Evolutionary conservation across 2,329 filamentous ascomycete species (phyloP).

Genomic region (Apiospora marii): DNA sequence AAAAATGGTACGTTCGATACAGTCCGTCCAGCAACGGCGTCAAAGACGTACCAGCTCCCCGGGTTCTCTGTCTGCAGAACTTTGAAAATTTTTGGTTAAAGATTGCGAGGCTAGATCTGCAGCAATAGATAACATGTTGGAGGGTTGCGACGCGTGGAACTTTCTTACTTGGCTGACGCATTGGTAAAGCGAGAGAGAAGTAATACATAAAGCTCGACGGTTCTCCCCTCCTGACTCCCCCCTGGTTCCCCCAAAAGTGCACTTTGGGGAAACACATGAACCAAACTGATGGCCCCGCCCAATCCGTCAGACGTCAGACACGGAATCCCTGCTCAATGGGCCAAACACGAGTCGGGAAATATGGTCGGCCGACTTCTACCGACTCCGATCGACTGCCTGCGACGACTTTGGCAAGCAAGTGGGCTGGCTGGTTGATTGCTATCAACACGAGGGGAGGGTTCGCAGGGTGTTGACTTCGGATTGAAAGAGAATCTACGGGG

Average conservation of each 20-base stretch:
- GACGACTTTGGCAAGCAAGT: no score
- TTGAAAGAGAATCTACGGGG: not conserved
- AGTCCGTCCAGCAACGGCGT: not conserved
- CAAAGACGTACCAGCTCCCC: not conserved
- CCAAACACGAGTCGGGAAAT: not conserved
- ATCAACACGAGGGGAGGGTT: not conserved
- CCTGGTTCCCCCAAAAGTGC: not conserved
- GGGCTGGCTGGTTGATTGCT: not conserved
- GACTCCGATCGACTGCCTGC: not conserved
- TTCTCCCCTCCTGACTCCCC: not conserved
- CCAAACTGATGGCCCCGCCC: not conserved
- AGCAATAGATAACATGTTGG: not conserved
- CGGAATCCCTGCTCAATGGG: not conserved
- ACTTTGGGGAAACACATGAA: constrained; percentile 16
- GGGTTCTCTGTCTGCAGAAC: not conserved
- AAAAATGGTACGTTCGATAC: not conserved
- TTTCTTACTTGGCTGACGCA: not conserved
- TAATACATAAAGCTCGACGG: not conserved
- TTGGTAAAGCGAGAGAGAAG: not conserved
- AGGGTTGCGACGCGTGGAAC: not conserved
- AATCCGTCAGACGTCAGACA: not conserved
- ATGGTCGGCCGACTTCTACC: not conserved
- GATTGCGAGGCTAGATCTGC: constrained; percentile 12
- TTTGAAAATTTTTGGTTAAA: not conserved
- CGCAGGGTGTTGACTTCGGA: not conserved